Conservation (phyloP, 345 rosid species). For the Carallia pectinifolia region DNA sequence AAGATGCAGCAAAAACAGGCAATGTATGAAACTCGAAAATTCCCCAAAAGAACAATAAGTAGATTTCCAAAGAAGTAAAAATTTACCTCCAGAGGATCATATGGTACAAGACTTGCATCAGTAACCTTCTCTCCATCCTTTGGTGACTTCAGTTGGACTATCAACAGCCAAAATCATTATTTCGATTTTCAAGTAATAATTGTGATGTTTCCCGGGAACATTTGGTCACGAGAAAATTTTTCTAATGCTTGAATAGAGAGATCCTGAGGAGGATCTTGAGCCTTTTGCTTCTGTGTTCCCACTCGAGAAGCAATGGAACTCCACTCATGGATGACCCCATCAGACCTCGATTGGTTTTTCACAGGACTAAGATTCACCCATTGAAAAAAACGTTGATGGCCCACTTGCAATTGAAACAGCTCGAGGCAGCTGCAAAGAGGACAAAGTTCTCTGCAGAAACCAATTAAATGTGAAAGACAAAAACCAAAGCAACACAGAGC, state of each 20-base stretch:
- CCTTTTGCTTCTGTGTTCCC: constrained; percentile 57
- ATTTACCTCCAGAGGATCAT: constrained; percentile 87
- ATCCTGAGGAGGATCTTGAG: constrained; percentile 87
- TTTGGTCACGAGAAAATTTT: constrained; percentile 89
- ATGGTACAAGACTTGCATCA: constrained; percentile 44
- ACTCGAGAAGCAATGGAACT: constrained; percentile 38
- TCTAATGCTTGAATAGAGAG: constrained; percentile 84
- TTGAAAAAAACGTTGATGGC: constrained; percentile 41
- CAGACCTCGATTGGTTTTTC: constrained; percentile 43
- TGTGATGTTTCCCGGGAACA: constrained; percentile 93
- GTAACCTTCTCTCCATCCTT: constrained; percentile 41
- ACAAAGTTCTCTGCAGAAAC: constrained; percentile 57
- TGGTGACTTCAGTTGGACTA: constrained; percentile 35
- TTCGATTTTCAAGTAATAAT: constrained; percentile 61
- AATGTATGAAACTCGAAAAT: too few species aligned
- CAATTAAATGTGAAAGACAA: constrained; percentile 17
- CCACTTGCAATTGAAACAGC: constrained; percentile 66
- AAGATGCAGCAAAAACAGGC: too few species aligned
- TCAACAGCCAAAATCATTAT: constrained; percentile 57
- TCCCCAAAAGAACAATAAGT: background rate
- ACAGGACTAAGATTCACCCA: constrained; percentile 39
- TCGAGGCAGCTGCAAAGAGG: constrained; percentile 90
- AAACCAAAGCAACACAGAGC: background rate
- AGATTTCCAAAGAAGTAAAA: constrained; percentile 9
- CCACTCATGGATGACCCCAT: constrained; percentile 32